Conservation (phyloP, 108 stramenopile species). For the Cyclotella kingstonii region DNA sequence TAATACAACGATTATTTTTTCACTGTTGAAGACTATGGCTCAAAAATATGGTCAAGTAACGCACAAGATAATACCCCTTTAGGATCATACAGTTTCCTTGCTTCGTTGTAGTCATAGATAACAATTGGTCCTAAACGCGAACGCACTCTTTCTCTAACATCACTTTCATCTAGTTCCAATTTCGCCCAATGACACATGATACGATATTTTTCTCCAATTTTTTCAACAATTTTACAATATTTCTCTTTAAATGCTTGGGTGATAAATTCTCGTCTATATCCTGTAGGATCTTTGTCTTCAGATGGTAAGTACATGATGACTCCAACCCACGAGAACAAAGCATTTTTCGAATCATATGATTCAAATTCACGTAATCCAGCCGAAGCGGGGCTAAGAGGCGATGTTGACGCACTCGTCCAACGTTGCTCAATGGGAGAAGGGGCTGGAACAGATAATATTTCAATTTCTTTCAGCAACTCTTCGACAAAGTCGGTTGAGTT, state of each 20-base stretch:
- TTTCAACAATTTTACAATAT: constrained; percentile 74
- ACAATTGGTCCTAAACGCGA: constrained; percentile 34
- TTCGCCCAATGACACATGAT: constrained; percentile 95
- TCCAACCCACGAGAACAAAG: constrained; percentile 83
- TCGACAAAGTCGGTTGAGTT: constrained; percentile 84
- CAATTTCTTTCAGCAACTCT: constrained; percentile 78
- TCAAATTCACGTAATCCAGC: constrained; percentile 20
- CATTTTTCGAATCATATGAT: constrained; percentile 50
- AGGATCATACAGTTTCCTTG: constrained; percentile 66
- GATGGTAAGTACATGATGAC: constrained; percentile 95
- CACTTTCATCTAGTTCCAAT: constrained; percentile 56
- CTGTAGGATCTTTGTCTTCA: constrained; percentile 67
- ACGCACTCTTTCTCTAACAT: constrained; percentile 35
- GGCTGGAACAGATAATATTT: constrained; percentile 78
- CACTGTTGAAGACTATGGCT: too few species aligned
- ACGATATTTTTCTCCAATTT: constrained; percentile 57
- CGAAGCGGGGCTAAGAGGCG: constrained; percentile 88
- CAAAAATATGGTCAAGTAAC: constrained; percentile 2
- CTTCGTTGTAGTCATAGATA: constrained; percentile 54
- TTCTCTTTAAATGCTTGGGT: constrained; percentile 72
- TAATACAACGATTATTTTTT: too few species aligned
- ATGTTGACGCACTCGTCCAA: constrained; percentile 87
- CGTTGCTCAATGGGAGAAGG: constrained; percentile 98
- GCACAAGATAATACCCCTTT: constrained; percentile 42
- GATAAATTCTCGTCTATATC: constrained; percentile 69